Base-by-base conservation (phyloP, 2,329 filamentous ascomycete species). In the Cytospora schulzeri region DNA sequence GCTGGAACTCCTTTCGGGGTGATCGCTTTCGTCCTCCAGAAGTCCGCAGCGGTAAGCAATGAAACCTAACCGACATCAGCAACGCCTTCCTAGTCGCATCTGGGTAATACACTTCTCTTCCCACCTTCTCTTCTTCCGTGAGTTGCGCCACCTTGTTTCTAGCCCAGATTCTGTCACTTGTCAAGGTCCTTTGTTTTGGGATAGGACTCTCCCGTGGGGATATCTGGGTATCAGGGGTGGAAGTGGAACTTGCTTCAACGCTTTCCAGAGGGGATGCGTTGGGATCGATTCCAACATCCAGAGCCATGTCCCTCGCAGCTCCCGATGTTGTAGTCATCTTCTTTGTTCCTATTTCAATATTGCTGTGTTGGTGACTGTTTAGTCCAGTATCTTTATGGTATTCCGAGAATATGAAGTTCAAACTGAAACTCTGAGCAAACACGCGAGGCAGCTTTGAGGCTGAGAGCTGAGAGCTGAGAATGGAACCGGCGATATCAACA, bases 1-100 rank as follows among this genome's bases (percentile, higher is more conserved):
- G 85, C 81, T 1, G 88, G 87, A 31, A 91, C 85, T 7, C 83
- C 83, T 69, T 89, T 86, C 41, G 83, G 81, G 3, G 85, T 82
- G 59, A 91, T 84, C 0, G 86, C 75, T 65, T 83, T 85, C 3
- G 88, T 91, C 68, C 88, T 85, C 89, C 88, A 91, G 71, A 90
- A 90, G 72, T 91, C 88, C 26, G 83, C 84, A 14, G 85, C 86
- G 22, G 85, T 84, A 26, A 88, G 78, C 1, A 88, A 76, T 3
- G 85, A 86, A 50, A 88, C 79, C 83, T 88, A 66, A 29, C 19
- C 24, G 48, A 31, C 65, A 55, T 66, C 68, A 69, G 57, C 67
- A 57, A n/a, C 50, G 12, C 26, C 31, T 52, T 11, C 14, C 2
- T 29, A 8, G 15, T 45, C 1, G 12, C 5, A 12, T 50, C 17